Evolutionary conservation across 1,139 yeast genomes (phyloP).

Genomic region (Yamadazyma dushanensis): DNA sequence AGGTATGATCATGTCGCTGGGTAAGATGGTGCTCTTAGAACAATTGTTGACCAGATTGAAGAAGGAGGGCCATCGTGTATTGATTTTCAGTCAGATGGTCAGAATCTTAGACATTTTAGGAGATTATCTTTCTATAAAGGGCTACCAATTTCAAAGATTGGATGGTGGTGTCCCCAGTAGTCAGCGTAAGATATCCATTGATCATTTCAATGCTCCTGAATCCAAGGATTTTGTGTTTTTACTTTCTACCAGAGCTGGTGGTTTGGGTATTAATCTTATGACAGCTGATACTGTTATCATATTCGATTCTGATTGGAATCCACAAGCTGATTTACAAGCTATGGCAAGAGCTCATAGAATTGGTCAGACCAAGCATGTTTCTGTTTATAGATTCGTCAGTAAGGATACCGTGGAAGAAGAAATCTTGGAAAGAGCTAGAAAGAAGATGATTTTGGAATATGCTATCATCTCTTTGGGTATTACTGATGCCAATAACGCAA

Average conservation of each 20-base stretch:
- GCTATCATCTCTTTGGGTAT: slow-evolving; percentile 96
- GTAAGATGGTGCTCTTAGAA: slow-evolving; percentile 95
- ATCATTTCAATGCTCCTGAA: slow-evolving; percentile 93
- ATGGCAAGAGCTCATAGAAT: slow-evolving; percentile 99
- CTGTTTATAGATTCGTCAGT: slow-evolving; percentile 94
- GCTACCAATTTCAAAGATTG: slow-evolving; percentile 86
- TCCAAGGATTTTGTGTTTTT: slow-evolving; percentile 91
- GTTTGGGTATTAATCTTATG: slow-evolving; percentile 95
- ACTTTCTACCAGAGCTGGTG: slow-evolving; percentile 97
- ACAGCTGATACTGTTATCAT: slow-evolving; percentile 98
- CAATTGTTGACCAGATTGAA: slow-evolving; percentile 79
- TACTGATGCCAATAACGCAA: slow-evolving; percentile 62
- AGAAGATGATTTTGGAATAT: slow-evolving; percentile 96
- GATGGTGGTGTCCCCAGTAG: slow-evolving; percentile 98
- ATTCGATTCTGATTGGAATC: slow-evolving; percentile 98
- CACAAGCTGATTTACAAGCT: slow-evolving; percentile 97
- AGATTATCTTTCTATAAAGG: slow-evolving; percentile 86
- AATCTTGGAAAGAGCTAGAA: slow-evolving; percentile 92
- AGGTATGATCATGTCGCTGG: slow-evolving; percentile 96
- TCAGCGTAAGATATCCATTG: slow-evolving; percentile 90
- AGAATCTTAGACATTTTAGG: slow-evolving; percentile 93
- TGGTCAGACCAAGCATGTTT: slow-evolving; percentile 96
- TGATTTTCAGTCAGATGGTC: slow-evolving; percentile 96
- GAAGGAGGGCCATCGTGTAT: slow-evolving; percentile 93
- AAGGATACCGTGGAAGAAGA: slow-evolving; percentile 98